Percentiles rank a stretch among this genome's conserved stretches.
Evolutionary conservation across 495 filamentous ascomycete genomes (phyloP).

Genomic region (Elaphomyces granulatus): DNA sequence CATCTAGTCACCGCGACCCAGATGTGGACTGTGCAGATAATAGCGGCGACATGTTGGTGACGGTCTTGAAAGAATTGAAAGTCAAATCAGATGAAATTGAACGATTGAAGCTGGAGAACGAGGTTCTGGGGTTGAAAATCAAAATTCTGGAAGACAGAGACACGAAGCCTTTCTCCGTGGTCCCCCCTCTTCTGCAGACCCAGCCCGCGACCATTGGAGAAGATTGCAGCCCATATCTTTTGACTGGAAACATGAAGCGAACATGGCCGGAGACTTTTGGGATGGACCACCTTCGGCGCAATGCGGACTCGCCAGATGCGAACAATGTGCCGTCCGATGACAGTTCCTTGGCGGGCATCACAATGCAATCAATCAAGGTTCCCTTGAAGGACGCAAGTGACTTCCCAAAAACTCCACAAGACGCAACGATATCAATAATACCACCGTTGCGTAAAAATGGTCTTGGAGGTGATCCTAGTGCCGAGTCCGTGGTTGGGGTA

Average conservation of each 20-base stretch:
- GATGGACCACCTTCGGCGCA: slow-evolving; percentile 12
- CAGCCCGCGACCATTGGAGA: slow-evolving; percentile 20
- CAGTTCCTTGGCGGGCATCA: slow-evolving; percentile 11
- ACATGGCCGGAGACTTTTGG: slow-evolving; percentile 22
- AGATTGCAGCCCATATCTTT: slow-evolving; percentile 20
- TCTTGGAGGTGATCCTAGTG: no score
- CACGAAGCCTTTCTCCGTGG: slow-evolving; percentile 2
- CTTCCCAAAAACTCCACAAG: no score
- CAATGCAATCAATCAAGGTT: slow-evolving; percentile 13
- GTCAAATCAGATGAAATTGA: slow-evolving; percentile 34
- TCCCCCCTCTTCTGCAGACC: slow-evolving; percentile 3
- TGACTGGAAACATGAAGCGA: slow-evolving; percentile 27
- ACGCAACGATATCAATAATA: no score
- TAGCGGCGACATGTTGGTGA: slow-evolving; percentile 29
- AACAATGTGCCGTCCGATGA: slow-evolving; percentile 22
- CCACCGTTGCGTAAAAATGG: no score
- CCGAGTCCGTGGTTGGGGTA: no score
- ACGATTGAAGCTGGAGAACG: slow-evolving; percentile 31
- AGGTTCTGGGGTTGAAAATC: slow-evolving; percentile 30
- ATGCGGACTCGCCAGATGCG: slow-evolving; percentile 29
- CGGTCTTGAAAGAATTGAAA: slow-evolving; percentile 31
- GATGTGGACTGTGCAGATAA: background rate
- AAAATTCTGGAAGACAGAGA: slow-evolving; percentile 24
- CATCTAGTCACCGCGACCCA: slow-evolving; percentile 7
- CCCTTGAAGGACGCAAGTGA: slow-evolving; percentile 15